Evolutionary conservation across 1,284 basidiomycete genomes (phyloP).

Genomic region (Ustilago xerochloae): DNA sequence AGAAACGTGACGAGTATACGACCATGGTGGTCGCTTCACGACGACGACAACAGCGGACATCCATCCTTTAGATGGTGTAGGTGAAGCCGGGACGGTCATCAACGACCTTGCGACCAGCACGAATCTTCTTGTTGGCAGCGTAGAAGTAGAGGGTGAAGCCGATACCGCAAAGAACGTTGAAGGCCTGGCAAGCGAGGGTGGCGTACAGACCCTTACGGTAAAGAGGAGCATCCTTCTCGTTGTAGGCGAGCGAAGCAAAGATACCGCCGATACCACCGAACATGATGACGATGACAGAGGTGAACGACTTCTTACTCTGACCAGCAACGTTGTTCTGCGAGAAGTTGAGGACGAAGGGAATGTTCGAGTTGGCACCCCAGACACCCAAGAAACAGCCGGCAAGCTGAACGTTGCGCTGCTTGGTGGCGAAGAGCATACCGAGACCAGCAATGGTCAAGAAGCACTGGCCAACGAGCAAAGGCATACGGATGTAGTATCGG

Average conservation of each 20-base stretch:
- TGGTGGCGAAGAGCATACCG: conserved; percentile 64
- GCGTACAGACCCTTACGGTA: conserved; percentile 59
- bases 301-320: conserved; percentile 69
- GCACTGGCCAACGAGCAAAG: conserved; percentile 67
- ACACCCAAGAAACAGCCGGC: conserved; percentile 69
- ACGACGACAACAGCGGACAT: background rate
- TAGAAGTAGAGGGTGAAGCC: conserved; percentile 52
- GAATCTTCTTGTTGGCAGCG: conserved; percentile 52
- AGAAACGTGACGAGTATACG: too few relatives aligned
- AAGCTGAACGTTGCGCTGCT: conserved; percentile 42
- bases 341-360: conserved; percentile 57
- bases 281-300: conserved; percentile 68
- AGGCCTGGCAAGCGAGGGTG: conserved; percentile 50
- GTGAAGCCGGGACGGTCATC: conserved; percentile 54
- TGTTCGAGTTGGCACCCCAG: conserved; percentile 65
- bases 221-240: conserved; percentile 58
- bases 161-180: conserved; percentile 48
- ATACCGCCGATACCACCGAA: conserved; percentile 71
- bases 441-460: conserved; percentile 68
- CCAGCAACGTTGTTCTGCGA: conserved; percentile 69
- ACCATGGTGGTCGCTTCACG: too few relatives aligned
- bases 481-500: conserved; percentile 65
- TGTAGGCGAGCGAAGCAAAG: conserved; percentile 67
- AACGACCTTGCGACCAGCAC: conserved; percentile 48
- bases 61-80: conserved; percentile 48